Evolutionary conservation across 2,329 filamentous ascomycete genomes (phyloP), one percentile per base, ranked within the genome.

Genomic region (Colletotrichum lindemuthianum): DNA sequence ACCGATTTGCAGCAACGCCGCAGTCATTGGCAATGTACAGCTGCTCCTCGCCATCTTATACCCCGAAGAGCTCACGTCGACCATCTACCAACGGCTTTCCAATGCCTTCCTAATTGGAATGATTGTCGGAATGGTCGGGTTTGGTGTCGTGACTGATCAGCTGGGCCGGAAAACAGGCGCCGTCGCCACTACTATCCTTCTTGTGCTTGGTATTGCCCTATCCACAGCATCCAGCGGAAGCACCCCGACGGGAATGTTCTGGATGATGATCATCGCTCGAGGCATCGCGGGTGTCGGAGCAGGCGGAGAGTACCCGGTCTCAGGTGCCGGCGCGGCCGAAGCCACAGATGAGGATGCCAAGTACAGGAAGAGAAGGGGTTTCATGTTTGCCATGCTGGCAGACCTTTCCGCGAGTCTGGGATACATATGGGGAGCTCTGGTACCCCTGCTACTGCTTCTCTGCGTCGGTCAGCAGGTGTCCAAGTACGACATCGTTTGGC

Each of bases 41-140:
- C 72, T 81, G 6, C 70, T 83, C 2, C 72, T 81, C 16, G 74
- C 73, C 2, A 64, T 77, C 52, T 68, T 82, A 9, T 82, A 82
- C 69, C 78, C 80, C 2, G 75, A 82, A 5, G 73, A 71, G 8
- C 67, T 82, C 32, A 81, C 81, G 16, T 73, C 71, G 10, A 69
- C 75, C 10, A 82, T 84, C 69, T 82, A 83, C 70, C 77, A 80
- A 3, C 77, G 84, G 6, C 79, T 88, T 4, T 83, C 82, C 44
- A 87, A 88, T 68, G 80, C 84, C 2, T 84, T 83, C 65, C 76
- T 86, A 6, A 80, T 87, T 54, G 86, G 85, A 50, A 81, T 84
- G 72, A 85, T 86, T 59, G 73, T 86, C 54, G 85, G 85, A 54
- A 87, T 86, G 79, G 72, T 87, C 8, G 74, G 80, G 67, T 86